A percentile compares a stretch with the other conserved stretches of the same genome.
These are phyloP conservation scores for Goffeauzyma gilvescens DNA, from an alignment of 768 basidiomycete species.

Conservation along the genomic window DNA sequence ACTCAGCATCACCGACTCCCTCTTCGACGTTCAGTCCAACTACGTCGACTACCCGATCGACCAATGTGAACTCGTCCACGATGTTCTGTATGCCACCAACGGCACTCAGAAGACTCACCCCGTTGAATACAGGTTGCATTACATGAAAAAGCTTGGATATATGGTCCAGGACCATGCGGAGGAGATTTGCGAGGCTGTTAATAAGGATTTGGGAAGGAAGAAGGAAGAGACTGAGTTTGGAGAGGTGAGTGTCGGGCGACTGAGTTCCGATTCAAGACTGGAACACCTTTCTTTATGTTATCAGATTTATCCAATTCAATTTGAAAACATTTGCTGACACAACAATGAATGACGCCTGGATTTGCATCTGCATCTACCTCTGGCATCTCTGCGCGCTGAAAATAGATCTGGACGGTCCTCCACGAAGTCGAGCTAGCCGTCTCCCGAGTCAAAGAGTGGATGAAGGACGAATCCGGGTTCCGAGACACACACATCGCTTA, in stretches of 20 bases:
- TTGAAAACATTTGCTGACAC: background rate
- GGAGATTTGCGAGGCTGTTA: slow-evolving; percentile 18
- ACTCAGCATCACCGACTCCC: no score
- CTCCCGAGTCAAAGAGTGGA: slow-evolving; percentile 22
- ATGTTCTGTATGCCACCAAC: background rate
- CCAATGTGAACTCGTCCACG: background rate
- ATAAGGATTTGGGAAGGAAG: slow-evolving; percentile 24
- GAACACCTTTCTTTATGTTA: no score
- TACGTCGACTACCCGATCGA: slow-evolving; percentile 4
- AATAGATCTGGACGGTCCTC: slow-evolving; percentile 9
- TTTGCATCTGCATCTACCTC: no score
- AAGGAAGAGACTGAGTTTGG: slow-evolving; percentile 14
- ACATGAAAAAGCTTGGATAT: slow-evolving; percentile 30
- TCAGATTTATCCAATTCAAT: no score
- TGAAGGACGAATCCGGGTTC: slow-evolving; percentile 22
- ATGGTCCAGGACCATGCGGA: slow-evolving; percentile 27
- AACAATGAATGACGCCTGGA: background rate
- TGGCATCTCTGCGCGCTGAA: slow-evolving; percentile 19
- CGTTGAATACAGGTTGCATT: slow-evolving; percentile 22
- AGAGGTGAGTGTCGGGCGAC: slow-evolving; percentile 17
- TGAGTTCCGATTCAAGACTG: slow-evolving; percentile 1
- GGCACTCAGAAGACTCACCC: slow-evolving; percentile 1
- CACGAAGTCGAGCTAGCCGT: slow-evolving; percentile 28
- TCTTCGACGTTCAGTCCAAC: no score
- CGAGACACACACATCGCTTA: slow-evolving; percentile 22